Evolutionary conservation across 164 flowering plant genomes (phyloP), one percentile per base, ranked within the genome.

Genomic region (Vitis rupestris): DNA sequence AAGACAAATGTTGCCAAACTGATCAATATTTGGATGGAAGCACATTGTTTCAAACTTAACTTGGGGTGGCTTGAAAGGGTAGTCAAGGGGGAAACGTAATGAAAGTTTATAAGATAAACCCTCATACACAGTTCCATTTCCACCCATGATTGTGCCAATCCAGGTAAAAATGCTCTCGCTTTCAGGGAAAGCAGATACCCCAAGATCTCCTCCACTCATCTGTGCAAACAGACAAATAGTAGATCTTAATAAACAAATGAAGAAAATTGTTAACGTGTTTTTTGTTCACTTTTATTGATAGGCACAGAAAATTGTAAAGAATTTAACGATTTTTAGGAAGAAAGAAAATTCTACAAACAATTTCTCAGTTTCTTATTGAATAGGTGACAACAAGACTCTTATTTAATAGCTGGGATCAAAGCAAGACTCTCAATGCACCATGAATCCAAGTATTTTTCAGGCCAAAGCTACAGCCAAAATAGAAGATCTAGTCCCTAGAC

Each of bases 11-110:
- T 88, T 90, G 68, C 94, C 94, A 78, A 63, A 83, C 76, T 83
- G 88, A 73, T 89, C 94, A 29, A 90, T 84, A 78, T 90, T 87
- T 9, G 94, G 94, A 85, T 90, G 94, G 79, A 90, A 90, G 85
- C 94, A 90, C 74, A 71, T 72, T 2, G 92, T 86, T 80, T 83
- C 87, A 70, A 90, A 90, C 83, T 83, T 88, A 30, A 90, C 90
- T 71, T 77, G 82, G 14, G 94, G 94, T n/a, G 92, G 87, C 80
- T 90, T 90, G 82, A 90, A 90, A 63, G 94, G 94, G 67, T 90
- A 90, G 60, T 88, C 91, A 30, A 76, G 54, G 11, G 92, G 89
- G 72, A 90, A 90, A 9, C 77, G 79, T 61, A 90, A 74, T 4
- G 88, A 90, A 23, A 90, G 92, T 70, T 86, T 90, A 83, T 82